Base-by-base conservation (phyloP, 2,329 filamentous ascomycete species). In the Hymenoscyphus scutula region DNA sequence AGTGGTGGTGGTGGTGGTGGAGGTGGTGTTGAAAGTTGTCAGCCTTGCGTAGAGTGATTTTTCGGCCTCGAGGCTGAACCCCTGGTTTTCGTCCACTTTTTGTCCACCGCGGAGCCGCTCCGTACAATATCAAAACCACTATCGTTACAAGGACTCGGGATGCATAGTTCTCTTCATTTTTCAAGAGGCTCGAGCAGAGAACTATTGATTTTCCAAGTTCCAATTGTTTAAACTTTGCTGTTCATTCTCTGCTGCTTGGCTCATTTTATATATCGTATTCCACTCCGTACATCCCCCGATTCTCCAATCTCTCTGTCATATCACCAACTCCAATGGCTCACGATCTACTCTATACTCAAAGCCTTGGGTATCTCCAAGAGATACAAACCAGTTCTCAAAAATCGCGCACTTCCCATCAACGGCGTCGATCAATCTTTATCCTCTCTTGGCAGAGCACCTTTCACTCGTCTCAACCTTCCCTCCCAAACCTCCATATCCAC, bases 31-130 rank as follows among this genome's bases (percentile, higher is more conserved):
- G 25, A 34, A 56, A 37, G 34, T 59, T 57, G 57, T 64, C 59
- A 61, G 65, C 62, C 57, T 66, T 37, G 60, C 53, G 30, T 13
- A 37, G 32, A 37, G 32, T 37, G 8, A 37, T 13, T 37, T 37
- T 37, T 37, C 10, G 32, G 13, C 19, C 19, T 13, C 45, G 19
- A 51, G 45, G 45, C 45, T 51, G 45, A 8, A 19, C 45, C 19
- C 45, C 45, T 51, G 19, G 25, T 51, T 51, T 23, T 8, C 45
- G 45, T 25, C 45, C 45, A 51, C 45, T 25, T 27, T 23, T 5
- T 23, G 45, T 51, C 45, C 45, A 51, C 45, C 13, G 10, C n/a
- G 3, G 45, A 51, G 19, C 45, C 2, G 23, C 10, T 51, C 45
- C 23, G 23, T 51, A 10, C 45, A 25, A 23, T 51, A 7, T 25